phyloP scores from a whole-genome alignment of 2,329 filamentous ascomycete genomes.

The Nemania abortiva region DNA sequence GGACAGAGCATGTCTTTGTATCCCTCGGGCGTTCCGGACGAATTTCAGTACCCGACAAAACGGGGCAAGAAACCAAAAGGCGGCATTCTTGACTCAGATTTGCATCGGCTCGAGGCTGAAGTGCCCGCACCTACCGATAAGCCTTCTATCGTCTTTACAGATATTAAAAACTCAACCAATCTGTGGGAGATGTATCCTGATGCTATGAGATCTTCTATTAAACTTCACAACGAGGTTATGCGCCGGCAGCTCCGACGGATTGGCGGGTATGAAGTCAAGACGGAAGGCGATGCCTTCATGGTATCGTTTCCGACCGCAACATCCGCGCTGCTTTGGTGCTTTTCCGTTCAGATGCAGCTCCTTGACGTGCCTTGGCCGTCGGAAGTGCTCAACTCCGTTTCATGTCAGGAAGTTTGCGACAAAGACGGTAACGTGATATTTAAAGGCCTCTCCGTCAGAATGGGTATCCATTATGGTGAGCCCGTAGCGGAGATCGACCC shows the following conservation, averaged over 20 bases:
- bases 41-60: conserved; percentile 72
- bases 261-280: conserved; percentile 98
- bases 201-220: conserved; percentile 96
- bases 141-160: conserved; percentile 94
- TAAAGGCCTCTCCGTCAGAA: conserved; percentile 91
- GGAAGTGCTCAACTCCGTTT: conserved; percentile 87
- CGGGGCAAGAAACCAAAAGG: conserved; percentile 73
- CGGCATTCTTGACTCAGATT: conserved; percentile 83
- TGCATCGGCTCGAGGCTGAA: conserved; percentile 88
- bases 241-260: conserved; percentile 91
- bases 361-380: conserved; percentile 93
- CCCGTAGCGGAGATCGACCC: conserved; percentile 96
- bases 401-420: conserved; percentile 85
- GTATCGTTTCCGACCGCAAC: conserved; percentile 97
- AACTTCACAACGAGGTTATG: conserved; percentile 97
- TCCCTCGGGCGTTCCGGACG: conserved; percentile 78
- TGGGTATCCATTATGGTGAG: conserved; percentile 96
- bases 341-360: conserved; percentile 89
- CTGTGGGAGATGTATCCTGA: conserved; percentile 96
- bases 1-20: conserved; percentile 89
- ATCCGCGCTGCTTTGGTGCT: conserved; percentile 94
- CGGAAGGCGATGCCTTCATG: conserved; percentile 99
- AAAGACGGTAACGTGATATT: conserved; percentile 91
- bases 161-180: conserved; percentile 98
- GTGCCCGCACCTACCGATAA: conserved; percentile 92